Base-by-base conservation (phyloP, 257 asterid species). In the Solanum gracilifrons region DNA sequence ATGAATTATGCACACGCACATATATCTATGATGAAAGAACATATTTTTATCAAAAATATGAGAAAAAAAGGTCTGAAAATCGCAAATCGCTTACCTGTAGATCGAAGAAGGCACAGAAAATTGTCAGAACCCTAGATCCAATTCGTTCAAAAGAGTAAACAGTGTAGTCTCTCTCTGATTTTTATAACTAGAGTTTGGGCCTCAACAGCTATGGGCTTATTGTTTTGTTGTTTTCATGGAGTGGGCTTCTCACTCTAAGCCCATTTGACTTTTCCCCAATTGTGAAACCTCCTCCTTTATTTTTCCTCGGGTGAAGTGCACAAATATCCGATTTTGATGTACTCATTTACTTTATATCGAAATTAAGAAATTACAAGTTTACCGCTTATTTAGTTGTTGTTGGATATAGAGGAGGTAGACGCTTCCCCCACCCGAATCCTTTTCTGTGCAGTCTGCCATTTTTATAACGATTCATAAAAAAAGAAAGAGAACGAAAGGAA, bases 91-190 rank as follows among this genome's bases (percentile, higher is more conserved):
- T 75, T 36, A 87, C 91, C 91, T 85, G 90, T 25, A 68, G 82
- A 71, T 9, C 33, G 88, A 72, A 48, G 66, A 31, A 55, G 74
- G 60, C 33, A 48, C 48, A 76, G 51, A 79, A 36, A 36, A 36
- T 13, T 13, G 85, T 20, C 46, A 80, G 85, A 89, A 89, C 91
- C 91, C 91, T 89, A 89, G 87, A 43, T 68, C 62, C 80, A 29
- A 58, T 41, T 87, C 32, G 76, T 10, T 83, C 84, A 27, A 82
- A 55, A 48, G 21, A 20, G 8, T 0, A 1, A 2, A 0, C 4
- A 1, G 0, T 1, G 4, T 0, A 6, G 7, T 48, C 43, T 48
- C 20, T 48, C 43, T 51, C 31, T 18, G 4, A 1, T 2, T 31
- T 82, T 20, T 48, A 48, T 48, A 20, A 10, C 25, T 5, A 11